These are phyloP conservation scores for Vitellaria paradoxa DNA, from an alignment of 179 eudicot species.

Conservation along the genomic window DNA sequence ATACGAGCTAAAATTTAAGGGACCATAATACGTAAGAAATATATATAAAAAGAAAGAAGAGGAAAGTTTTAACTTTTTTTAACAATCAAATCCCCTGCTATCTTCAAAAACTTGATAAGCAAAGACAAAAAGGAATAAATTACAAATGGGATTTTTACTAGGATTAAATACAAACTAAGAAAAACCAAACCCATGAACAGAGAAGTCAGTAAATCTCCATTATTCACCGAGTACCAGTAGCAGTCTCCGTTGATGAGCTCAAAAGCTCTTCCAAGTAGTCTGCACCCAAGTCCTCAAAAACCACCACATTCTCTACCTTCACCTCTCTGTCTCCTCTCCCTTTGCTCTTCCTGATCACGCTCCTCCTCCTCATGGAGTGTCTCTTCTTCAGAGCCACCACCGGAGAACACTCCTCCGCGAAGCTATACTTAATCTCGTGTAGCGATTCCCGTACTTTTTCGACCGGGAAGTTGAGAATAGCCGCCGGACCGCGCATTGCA, in stretches of 20 bases:
- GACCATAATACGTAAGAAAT: background rate
- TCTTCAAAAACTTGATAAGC: constrained; percentile 14
- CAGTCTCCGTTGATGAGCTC: constrained; percentile 25
- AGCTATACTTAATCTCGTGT: constrained; percentile 37
- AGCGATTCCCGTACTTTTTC: constrained; percentile 57
- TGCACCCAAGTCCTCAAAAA: constrained; percentile 63
- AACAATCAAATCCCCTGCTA: constrained; percentile 1
- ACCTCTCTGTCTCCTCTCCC: constrained; percentile 3
- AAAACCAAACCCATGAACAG: background rate
- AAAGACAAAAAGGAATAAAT: background rate
- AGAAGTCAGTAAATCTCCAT: background rate
- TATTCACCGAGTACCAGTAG: background rate
- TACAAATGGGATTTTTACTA: constrained; percentile 6
- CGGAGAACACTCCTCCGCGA: constrained; percentile 44
- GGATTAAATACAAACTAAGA: background rate
- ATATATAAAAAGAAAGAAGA: too few species aligned
- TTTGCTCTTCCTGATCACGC: constrained; percentile 19
- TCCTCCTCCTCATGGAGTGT: constrained; percentile 48
- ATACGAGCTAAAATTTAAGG: background rate
- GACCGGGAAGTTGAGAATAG: constrained; percentile 56
- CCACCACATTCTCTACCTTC: constrained; percentile 39
- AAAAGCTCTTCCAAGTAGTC: constrained; percentile 69
- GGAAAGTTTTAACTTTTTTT: too few species aligned
- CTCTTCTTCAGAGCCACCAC: constrained; percentile 61
- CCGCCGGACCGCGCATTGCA: constrained; percentile 51